Evolutionary conservation across 129 eudicot genomes (phyloP), one percentile per base, ranked within the genome.

Genomic region (Saussurea involucrata): DNA sequence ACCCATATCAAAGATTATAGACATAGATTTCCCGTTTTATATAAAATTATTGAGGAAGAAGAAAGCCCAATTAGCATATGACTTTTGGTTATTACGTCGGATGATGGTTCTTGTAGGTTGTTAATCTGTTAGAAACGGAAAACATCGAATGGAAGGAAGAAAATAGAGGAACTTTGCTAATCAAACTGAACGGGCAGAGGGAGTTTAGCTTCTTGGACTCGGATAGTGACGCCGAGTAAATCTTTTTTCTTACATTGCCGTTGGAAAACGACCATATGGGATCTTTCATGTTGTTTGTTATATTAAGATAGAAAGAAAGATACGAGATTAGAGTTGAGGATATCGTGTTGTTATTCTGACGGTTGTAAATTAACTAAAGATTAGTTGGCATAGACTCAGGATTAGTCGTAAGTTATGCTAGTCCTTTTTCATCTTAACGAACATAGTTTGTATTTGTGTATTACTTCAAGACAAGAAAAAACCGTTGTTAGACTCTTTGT

Each of bases 131-230:
- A 37, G 80, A 92, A 68, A 78, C 78, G 17, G 99, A 95, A 84
- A 85, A 88, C 42, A 88, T 95, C 4, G 71, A 74, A 9, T 95
- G 95, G 88, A 83, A 84, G 27, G 99, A 95, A 82, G 99, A 95
- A 82, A 95, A 95, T 68, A 85, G 89, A 66, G 99, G 99, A 75
- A 90, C 95, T 3, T 68, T 95, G 83, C 81, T 95, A 44, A 85
- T 95, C 49, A 90, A 78, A 82, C 99, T 95, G 49, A 85, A 85
- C 31, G 97, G 92, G 3, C 95, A 85, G 73, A 85, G 87, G 36
- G 87, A 92, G 71, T 95, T 95, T 75, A 83, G 95, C 80, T 95
- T 95, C 81, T 69, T 92, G 77, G 97, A 95, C 80, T 85, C 87
- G n/a, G 93, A 49, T 29, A 88, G 96, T 29, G 99, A 95, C 75